Evolutionary conservation across 2,329 filamentous ascomycete species (phyloP), one percentile per base, ranked within the genome.

Genomic region (Cryphonectria nitschkei): DNA sequence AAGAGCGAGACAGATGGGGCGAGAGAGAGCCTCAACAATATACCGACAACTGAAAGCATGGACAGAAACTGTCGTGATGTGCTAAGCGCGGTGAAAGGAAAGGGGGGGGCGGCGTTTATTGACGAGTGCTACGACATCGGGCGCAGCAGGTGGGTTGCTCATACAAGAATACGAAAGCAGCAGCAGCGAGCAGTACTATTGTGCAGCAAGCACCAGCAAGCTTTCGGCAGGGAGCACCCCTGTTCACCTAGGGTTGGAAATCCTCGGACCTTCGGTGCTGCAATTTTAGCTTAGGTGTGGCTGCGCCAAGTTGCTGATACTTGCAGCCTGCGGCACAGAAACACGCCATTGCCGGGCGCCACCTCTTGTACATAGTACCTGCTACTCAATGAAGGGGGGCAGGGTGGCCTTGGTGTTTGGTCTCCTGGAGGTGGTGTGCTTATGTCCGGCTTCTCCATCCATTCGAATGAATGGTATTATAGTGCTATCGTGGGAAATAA

Each of bases 191-290:
- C 34, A 34, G 34, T 34, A 34, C 34, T 34, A 26, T 34, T 34
- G 34, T 34, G 26, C 41, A 46, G 37, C 37, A 39, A 1, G 8
- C 37, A 39, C 37, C 68, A 67, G 62, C 37, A n/a, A 65, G 50
- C 65, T 63, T 32, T 41, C n/a, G 69, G 46, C 46, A 50, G 46
- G 19, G 46, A 19, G n/a, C n/a, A 19, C 68, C 46, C 70, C 60
- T 72, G 70, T 52, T 43, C 41, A 61, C 29, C 37, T 65, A 43
- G 50, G 63, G 63, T 62, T 60, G 52, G 66, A 65, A 60, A 29
- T 65, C 37, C 70, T 69, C 70, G 70, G 70, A 50, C 56, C 37
- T n/a, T 65, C 22, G 62, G 67, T 62, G 61, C 46, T 58, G 68
- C 67, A 66, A 66, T 69, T 69, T 37, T 16, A 63, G 19, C 52